Evolutionary conservation across 169 alveolate species (phyloP).

Genomic region (Plasmodium inui): DNA sequence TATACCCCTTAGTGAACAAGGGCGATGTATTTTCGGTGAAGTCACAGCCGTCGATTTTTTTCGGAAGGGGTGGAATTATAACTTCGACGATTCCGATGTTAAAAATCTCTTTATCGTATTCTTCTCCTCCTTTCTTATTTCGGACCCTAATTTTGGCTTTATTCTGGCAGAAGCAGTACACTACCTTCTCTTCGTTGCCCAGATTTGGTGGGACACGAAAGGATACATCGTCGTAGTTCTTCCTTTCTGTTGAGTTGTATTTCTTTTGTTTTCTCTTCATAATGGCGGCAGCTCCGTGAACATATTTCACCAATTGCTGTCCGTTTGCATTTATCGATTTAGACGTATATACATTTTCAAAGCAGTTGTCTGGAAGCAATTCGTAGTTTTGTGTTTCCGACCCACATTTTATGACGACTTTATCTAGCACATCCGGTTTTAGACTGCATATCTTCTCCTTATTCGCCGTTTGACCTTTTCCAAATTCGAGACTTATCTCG

Average conservation of each 20-base stretch:
- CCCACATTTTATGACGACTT: constrained; percentile 42
- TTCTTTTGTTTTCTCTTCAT: neutral
- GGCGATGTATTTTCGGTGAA: neutral
- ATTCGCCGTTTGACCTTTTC: neutral
- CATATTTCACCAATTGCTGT: neutral
- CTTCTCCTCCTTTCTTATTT: neutral
- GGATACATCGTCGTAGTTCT: neutral
- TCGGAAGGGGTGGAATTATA: neutral
- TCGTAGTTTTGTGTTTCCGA: constrained; percentile 3
- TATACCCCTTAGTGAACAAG: constrained; percentile 12
- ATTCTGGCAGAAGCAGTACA: constrained; percentile 36
- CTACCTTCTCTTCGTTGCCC: neutral
- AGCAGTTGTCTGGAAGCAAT: constrained; percentile 32
- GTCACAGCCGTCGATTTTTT: constrained; percentile 39
- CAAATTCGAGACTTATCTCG: neutral
- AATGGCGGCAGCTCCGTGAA: constrained; percentile 2
- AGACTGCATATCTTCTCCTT: neutral
- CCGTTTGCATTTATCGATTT: neutral
- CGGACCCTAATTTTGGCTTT: neutral
- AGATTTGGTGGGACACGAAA: constrained; percentile 46
- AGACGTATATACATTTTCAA: constrained; percentile 9
- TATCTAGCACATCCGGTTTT: constrained; percentile 1
- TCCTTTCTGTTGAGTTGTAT: neutral
- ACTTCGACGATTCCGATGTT: constrained; percentile 32
- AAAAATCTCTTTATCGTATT: neutral